Conservation (phyloP, 2,329 filamentous ascomycete genomes). For the Penicillium sp. region DNA sequence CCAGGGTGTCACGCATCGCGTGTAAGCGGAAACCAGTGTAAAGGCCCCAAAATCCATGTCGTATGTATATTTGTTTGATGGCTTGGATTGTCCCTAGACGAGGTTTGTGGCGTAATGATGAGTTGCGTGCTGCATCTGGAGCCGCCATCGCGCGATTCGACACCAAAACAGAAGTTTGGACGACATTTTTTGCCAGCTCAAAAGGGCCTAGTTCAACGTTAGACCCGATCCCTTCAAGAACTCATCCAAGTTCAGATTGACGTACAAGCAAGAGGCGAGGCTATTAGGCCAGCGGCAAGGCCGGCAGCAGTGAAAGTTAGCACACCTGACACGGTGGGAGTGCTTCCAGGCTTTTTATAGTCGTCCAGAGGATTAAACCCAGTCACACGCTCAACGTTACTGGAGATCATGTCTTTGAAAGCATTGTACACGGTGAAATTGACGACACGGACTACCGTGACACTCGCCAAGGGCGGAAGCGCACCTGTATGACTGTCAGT, state of each 20-base stretch:
- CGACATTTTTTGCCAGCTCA: slow-evolving; percentile 50
- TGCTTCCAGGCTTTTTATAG: slow-evolving; percentile 45
- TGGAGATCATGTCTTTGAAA: slow-evolving; percentile 43
- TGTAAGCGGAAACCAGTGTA: slow-evolving; percentile 50
- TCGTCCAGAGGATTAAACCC: slow-evolving; percentile 42
- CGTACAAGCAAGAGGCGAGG: slow-evolving; percentile 47
- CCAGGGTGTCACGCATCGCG: slow-evolving; percentile 46
- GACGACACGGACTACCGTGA: slow-evolving; percentile 47
- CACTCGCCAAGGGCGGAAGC: slow-evolving; percentile 46
- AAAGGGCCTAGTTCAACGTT: slow-evolving; percentile 41
- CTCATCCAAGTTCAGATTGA: neutral
- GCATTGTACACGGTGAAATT: slow-evolving; percentile 49
- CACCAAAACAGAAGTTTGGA: slow-evolving; percentile 50
- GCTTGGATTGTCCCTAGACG: slow-evolving; percentile 45
- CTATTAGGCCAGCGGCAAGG: slow-evolving; percentile 42
- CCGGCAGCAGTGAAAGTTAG: slow-evolving; percentile 46
- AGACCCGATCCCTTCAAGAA: neutral
- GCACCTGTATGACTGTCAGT: slow-evolving; percentile 34
- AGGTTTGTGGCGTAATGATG: slow-evolving; percentile 37
- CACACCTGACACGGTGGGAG: slow-evolving; percentile 42
- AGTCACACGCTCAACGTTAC: slow-evolving; percentile 40
- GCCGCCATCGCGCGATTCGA: slow-evolving; percentile 42
- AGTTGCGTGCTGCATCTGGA: slow-evolving; percentile 35
- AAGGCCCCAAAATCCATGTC: slow-evolving; percentile 45
- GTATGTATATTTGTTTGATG: slow-evolving; percentile 44